Evolutionary conservation across 805 yeast species (phyloP).

Genomic region (Lachancea sp.): DNA sequence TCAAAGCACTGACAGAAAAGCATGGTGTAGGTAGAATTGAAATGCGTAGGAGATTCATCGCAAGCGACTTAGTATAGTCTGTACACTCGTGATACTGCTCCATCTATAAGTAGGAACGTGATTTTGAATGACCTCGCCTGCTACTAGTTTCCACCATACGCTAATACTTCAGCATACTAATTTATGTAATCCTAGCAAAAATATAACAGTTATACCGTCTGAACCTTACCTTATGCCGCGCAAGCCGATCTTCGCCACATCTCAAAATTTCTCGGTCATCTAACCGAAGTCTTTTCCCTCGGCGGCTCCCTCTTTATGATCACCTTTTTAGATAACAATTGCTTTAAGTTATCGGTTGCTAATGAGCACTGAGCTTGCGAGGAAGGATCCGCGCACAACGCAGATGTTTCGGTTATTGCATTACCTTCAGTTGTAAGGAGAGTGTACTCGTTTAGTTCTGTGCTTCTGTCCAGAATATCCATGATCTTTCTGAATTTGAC

Average conservation of each 20-base stretch:
- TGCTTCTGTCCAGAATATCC: constrained; percentile 62
- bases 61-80: constrained; percentile 29
- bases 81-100: background rate
- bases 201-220: too few species aligned
- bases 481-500: constrained; percentile 74
- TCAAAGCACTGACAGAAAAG: constrained; percentile 31
- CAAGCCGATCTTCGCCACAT: too few species aligned
- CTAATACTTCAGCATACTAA: too few species aligned
- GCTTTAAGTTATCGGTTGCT: constrained; percentile 39
- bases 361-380: constrained; percentile 3
- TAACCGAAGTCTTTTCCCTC: constrained; percentile 24
- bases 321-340: constrained; percentile 51
- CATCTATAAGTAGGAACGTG: too few species aligned
- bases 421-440: constrained; percentile 2
- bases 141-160: too few species aligned
- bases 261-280: background rate
- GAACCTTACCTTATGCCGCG: too few species aligned
- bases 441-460: constrained; percentile 17
- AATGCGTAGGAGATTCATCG: constrained; percentile 37
- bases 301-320: constrained; percentile 56
- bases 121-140: too few species aligned
- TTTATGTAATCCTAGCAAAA: too few species aligned
- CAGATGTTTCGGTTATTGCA: constrained; percentile 7
- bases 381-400: constrained; percentile 5
- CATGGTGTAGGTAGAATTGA: constrained; percentile 40